Base-by-base conservation (phyloP, 1,284 basidiomycete species). In the Puccinia polysora region DNA sequence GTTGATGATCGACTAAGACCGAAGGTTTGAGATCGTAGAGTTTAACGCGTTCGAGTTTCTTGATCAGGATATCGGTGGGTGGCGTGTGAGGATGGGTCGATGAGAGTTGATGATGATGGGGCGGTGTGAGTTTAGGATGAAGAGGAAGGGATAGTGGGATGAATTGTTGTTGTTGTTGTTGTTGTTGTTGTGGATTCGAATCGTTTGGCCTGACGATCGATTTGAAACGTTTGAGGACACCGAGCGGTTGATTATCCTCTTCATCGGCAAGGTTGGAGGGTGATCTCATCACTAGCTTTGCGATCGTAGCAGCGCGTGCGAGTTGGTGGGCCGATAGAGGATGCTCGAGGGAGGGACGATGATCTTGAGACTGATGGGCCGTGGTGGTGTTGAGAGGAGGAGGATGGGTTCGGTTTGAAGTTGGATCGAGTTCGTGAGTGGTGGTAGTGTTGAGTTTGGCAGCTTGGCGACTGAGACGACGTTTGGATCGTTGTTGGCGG, bases 201-300 rank as follows among this genome's bases (percentile, higher is more conserved):
- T 56, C 14, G 15, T 36, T 32, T 36, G 56, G 36, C 2, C n/a
- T 49, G 12, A 56, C 38, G 43, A 59, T 40, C 6, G 68, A 63
- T 63, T 71, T 71, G 32, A 62, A 34, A 15, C 68, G 58, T 53
- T 71, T 62, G n/a, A 71, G n/a, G 20, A 62, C 4, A 20, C 30
- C 50, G 36, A 71, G 32, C 4, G 68, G 68, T 55, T 71, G 47
- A 23, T 71, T 63, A 34, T 71, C 68, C 28, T 71, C 68, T 23
- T 62, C 59, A 40, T 68, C 65, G 12, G 38, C 36, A 23, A 6
- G 14, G 20, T 20, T 36, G 8, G 38, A 30, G 38, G 10, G 10
- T 43, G 18, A 5, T 5, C 30, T 60, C 40, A 43, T 60, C 3
- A 25, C 28, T 18, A 49, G 43, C 14, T 64, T 64, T 5, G 28